phyloP scores from a whole-genome alignment of 345 rosid species.

The Camelina hispida region DNA sequence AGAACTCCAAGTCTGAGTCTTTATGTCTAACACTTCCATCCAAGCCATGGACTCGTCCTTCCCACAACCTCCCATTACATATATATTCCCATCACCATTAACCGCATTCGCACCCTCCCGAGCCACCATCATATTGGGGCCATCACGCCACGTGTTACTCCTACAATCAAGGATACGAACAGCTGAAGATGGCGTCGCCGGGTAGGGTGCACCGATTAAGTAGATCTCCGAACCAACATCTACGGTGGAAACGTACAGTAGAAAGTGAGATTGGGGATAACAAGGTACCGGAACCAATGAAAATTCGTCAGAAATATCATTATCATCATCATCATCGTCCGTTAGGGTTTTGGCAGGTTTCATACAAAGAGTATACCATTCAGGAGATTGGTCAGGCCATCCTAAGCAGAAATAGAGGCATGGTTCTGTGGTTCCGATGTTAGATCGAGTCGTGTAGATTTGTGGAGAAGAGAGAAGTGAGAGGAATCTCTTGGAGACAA shows the following conservation, averaged over 20 bases:
- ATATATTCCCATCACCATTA: constrained; percentile 51
- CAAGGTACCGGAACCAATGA: background rate
- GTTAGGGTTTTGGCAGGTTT: background rate
- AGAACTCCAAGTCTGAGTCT: background rate
- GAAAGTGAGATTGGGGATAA: background rate
- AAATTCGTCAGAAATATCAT: background rate
- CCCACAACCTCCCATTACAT: constrained; percentile 46
- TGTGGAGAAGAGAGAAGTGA: constrained; percentile 57
- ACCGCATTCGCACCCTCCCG: constrained; percentile 59
- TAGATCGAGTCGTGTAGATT: constrained; percentile 9
- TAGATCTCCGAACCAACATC: constrained; percentile 55
- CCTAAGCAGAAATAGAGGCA: background rate
- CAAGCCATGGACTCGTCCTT: background rate
- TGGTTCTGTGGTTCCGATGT: background rate
- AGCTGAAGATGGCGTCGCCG: constrained; percentile 34
- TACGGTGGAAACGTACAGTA: constrained; percentile 35
- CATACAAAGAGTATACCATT: background rate
- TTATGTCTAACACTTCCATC: background rate
- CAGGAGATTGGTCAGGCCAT: background rate
- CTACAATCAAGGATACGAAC: constrained; percentile 76
- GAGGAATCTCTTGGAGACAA: constrained; percentile 60
- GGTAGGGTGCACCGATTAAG: constrained; percentile 58
- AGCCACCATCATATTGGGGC: constrained; percentile 57
- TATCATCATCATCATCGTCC: background rate
- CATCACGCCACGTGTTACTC: constrained; percentile 59